Conservation (phyloP, 2,329 filamentous ascomycete species). For the Simplicillium sp. region DNA sequence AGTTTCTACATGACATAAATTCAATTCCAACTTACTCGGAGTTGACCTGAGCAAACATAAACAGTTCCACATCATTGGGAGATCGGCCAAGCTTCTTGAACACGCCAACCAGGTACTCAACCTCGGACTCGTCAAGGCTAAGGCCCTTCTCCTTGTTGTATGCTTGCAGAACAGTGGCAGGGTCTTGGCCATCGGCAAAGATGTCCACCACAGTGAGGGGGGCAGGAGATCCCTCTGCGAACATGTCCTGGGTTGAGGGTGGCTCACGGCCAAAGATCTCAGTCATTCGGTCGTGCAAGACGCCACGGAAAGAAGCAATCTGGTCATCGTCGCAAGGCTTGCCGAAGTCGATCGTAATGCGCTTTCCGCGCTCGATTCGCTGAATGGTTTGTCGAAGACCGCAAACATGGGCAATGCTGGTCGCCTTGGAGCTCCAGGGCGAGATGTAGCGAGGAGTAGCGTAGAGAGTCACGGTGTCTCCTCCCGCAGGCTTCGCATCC, state of each 20-base stretch:
- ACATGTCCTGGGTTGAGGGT: conserved; percentile 68
- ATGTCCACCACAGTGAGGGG: conserved; percentile 70
- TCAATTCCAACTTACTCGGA: conserved; percentile 50
- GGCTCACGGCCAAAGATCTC: conserved; percentile 61
- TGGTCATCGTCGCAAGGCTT: conserved; percentile 32
- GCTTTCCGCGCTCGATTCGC: conserved; percentile 80
- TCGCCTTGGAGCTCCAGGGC: conserved; percentile 96
- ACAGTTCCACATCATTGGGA: conserved; percentile 81
- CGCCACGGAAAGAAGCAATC: conserved; percentile 52
- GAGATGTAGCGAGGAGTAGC: conserved; percentile 80
- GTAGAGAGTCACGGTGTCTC: conserved; percentile 52
- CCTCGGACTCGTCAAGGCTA: conserved; percentile 79
- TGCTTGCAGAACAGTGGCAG: conserved; percentile 63
- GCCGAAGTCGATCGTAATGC: conserved; percentile 60
- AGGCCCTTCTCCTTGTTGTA: conserved; percentile 81
- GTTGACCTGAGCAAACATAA: conserved; percentile 99
- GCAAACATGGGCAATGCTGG: conserved; percentile 87
- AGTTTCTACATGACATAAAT: not conserved
- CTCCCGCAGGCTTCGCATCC: conserved; percentile 25
- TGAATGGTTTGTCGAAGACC: conserved; percentile 61
- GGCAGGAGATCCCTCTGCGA: conserved; percentile 53
- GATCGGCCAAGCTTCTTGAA: conserved; percentile 39
- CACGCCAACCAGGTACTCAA: conserved; percentile 80
- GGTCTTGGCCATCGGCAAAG: conserved; percentile 52
- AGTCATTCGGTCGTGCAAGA: conserved; percentile 91